phyloP scores from a whole-genome alignment of 2,329 filamentous ascomycete genomes.

The Fusarium buxicola region DNA sequence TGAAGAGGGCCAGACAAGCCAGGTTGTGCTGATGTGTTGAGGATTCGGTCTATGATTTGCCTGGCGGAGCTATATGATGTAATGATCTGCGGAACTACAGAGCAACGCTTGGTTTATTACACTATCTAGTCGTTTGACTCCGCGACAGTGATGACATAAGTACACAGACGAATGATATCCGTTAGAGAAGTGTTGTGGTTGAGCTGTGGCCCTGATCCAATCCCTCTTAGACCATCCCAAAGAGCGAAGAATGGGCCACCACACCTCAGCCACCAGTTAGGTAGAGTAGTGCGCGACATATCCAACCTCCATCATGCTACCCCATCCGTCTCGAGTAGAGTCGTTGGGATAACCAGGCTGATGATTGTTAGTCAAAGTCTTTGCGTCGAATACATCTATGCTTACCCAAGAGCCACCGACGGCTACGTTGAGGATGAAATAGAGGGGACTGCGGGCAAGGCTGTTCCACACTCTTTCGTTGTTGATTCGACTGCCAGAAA shows the following conservation, averaged over 20 bases:
- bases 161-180: no score
- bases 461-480: conserved; percentile 59
- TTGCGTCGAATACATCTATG: neutral
- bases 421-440: conserved; percentile 64
- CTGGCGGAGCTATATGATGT: no score
- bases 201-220: no score
- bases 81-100: no score
- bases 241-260: neutral
- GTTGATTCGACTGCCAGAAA: conserved; percentile 57
- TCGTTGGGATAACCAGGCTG: conserved; percentile 60
- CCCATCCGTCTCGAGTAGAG: conserved; percentile 55
- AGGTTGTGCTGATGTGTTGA: no score
- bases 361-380: conserved; percentile 11
- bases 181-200: no score
- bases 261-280: neutral
- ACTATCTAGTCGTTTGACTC: no score
- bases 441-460: conserved; percentile 60
- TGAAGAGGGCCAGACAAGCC: no score
- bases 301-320: conserved; percentile 60
- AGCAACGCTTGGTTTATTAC: no score
- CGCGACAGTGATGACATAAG: no score
- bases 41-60: no score
- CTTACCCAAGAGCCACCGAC: conserved; percentile 63
- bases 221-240: no score
- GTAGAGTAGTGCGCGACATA: conserved; percentile 57